Conservation (phyloP, 768 basidiomycete species). For the Lyophyllum shimeji region DNA sequence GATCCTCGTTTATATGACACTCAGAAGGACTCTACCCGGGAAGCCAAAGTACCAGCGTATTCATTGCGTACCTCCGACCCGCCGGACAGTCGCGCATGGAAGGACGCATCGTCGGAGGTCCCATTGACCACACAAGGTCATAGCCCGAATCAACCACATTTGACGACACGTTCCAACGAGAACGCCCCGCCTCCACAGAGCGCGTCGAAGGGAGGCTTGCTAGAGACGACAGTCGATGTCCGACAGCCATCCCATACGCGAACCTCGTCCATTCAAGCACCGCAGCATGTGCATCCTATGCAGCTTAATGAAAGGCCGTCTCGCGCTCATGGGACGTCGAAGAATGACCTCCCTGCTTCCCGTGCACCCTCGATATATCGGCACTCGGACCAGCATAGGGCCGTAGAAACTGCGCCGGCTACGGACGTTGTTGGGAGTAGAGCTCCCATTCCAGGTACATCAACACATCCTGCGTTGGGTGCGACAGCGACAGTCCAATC, state of each 20-base stretch:
- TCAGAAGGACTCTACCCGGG: neutral
- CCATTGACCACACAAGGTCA: neutral
- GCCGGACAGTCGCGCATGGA: neutral
- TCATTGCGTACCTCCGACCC: neutral
- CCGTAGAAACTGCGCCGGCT: neutral
- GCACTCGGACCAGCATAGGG: neutral
- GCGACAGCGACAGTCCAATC: neutral
- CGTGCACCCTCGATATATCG: neutral
- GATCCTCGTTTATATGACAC: neutral
- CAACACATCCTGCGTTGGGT: neutral
- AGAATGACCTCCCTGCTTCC: neutral
- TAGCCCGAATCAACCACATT: neutral
- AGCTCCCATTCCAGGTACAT: neutral
- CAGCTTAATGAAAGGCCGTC: neutral
- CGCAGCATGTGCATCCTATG: neutral
- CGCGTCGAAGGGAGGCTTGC: neutral
- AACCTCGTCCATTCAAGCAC: neutral
- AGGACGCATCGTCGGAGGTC: neutral
- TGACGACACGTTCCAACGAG: neutral
- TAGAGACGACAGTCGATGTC: neutral
- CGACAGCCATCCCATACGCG: neutral
- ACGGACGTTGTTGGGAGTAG: neutral
- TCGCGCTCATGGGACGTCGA: neutral
- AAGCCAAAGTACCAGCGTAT: neutral
- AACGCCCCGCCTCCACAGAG: neutral